A percentile compares a stretch with the other conserved stretches of the same genome.
phyloP scores from a whole-genome alignment of 371 early-diverging fungal genomes.

The Lichtheimia ramosa region DNA sequence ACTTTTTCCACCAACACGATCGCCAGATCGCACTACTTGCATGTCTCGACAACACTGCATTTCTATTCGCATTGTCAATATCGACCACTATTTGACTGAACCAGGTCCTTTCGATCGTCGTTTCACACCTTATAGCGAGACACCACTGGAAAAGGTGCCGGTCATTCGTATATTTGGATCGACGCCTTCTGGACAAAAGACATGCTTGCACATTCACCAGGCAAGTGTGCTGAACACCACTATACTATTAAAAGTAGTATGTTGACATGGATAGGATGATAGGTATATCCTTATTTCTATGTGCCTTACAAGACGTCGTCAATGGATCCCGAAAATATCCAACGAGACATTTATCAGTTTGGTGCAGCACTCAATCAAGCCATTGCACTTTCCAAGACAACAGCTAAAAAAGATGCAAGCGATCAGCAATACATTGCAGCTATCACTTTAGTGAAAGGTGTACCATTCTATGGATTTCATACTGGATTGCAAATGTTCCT shows the following conservation, averaged over 20 bases:
- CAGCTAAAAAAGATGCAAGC: conserved; percentile 15
- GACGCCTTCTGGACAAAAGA: conserved; percentile 69
- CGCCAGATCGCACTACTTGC: too few species aligned
- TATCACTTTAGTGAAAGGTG: conserved; percentile 70
- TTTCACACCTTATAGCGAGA: conserved; percentile 36
- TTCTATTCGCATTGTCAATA: conserved; percentile 60
- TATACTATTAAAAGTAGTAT: too few species aligned
- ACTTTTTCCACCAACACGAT: too few species aligned
- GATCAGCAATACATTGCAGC: conserved; percentile 64
- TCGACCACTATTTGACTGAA: conserved; percentile 62
- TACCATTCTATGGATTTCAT: conserved; percentile 89
- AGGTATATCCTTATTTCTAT: conserved; percentile 83
- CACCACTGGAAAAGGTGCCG: conserved; percentile 60
- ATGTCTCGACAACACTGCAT: conserved; percentile 4
- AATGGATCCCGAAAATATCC: conserved; percentile 28
- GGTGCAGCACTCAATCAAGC: conserved; percentile 77
- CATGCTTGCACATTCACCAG: conserved; percentile 81
- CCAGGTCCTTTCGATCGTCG: conserved; percentile 59
- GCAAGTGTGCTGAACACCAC: conserved; percentile 22
- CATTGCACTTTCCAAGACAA: conserved; percentile 44
- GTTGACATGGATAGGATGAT: neutral
- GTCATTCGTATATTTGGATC: conserved; percentile 83
- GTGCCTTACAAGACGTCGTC: conserved; percentile 46
- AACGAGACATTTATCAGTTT: conserved; percentile 59
- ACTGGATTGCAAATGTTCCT: conserved; percentile 66